A percentile compares a stretch with the other conserved stretches of the same genome.
Evolutionary conservation across 495 filamentous ascomycete genomes (phyloP).

Genomic region (Aspergillus egyptiacus): DNA sequence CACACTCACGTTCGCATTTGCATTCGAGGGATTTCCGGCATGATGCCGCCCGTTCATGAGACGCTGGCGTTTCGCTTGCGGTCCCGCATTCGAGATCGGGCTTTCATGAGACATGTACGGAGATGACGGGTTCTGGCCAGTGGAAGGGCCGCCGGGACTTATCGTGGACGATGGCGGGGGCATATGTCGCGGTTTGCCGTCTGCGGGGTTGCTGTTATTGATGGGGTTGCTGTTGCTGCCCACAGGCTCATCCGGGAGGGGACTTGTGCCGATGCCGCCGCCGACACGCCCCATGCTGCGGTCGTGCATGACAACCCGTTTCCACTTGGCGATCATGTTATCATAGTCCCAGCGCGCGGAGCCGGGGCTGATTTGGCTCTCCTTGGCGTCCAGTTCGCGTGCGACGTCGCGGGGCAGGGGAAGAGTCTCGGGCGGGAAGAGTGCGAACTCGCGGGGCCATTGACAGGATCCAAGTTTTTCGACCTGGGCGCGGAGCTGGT

Average conservation of each 20-base stretch:
- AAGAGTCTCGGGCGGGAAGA: constrained; percentile 58
- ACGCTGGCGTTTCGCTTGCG: constrained; percentile 36
- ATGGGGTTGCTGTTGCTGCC: constrained; percentile 6
- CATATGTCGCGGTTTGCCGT: constrained; percentile 21
- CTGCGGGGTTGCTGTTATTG: too few relatives aligned
- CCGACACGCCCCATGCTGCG: constrained; percentile 41
- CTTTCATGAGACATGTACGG: constrained; percentile 28
- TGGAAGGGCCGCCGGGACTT: constrained; percentile 33
- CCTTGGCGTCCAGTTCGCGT: constrained; percentile 34
- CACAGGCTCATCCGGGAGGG: constrained; percentile 18
- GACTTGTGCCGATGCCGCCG: constrained; percentile 27
- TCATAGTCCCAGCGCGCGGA: constrained; percentile 52
- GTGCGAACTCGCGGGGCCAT: constrained; percentile 64
- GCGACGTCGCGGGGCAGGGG: constrained; percentile 48
- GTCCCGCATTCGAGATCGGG: constrained; percentile 20
- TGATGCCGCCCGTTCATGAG: constrained; percentile 39
- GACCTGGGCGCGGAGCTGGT: constrained; percentile 63
- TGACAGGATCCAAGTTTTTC: constrained; percentile 62
- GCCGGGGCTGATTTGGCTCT: constrained; percentile 31
- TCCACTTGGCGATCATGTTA: constrained; percentile 52
- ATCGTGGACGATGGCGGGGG: constrained; percentile 24
- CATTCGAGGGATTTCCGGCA: neutral
- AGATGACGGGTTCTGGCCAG: constrained; percentile 17
- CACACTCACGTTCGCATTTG: too few relatives aligned
- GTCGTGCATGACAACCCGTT: constrained; percentile 47